phyloP scores from a whole-genome alignment of 495 filamentous ascomycete species.

The Arthonia radiata region DNA sequence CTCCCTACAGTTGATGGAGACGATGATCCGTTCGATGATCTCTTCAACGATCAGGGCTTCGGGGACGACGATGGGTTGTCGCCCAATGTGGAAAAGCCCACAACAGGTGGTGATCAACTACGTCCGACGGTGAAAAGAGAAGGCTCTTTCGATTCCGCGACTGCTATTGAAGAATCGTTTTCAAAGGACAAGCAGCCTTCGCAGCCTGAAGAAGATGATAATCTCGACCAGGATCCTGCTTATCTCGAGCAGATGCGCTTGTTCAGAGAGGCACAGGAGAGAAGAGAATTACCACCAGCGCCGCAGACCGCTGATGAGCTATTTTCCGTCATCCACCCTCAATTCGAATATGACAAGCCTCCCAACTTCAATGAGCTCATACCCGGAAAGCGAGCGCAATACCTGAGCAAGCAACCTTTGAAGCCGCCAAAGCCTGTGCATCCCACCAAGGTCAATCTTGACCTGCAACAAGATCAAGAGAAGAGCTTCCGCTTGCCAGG shows the following conservation, averaged over 20 bases:
- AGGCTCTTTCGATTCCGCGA: too few species aligned
- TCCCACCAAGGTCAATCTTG: slow-evolving; percentile 67
- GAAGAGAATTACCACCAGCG: slow-evolving; percentile 22
- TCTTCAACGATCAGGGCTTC: slow-evolving; percentile 23
- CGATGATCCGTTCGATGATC: slow-evolving; percentile 19
- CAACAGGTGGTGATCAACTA: too few species aligned
- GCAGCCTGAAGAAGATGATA: slow-evolving; percentile 14
- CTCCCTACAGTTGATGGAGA: slow-evolving; percentile 9
- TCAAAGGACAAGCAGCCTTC: too few species aligned
- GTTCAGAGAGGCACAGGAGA: slow-evolving; percentile 5
- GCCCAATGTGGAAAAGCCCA: too few species aligned
- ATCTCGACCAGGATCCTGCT: slow-evolving; percentile 11
- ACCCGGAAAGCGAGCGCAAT: slow-evolving; percentile 45
- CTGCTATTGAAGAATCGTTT: too few species aligned
- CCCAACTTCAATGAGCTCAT: slow-evolving; percentile 51
- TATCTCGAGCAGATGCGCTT: slow-evolving; percentile 7
- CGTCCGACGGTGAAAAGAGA: too few species aligned
- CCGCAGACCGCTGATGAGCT: slow-evolving; percentile 41
- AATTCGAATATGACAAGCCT: slow-evolving; percentile 37
- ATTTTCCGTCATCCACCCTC: slow-evolving; percentile 41
- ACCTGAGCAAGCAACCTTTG: slow-evolving; percentile 37
- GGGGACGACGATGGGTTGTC: too few species aligned
- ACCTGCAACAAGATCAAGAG: slow-evolving; percentile 59
- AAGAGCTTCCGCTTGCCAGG: slow-evolving; percentile 47
- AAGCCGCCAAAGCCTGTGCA: slow-evolving; percentile 60